Evolutionary conservation across 352 stramenopile species (phyloP), one percentile per base, ranked within the genome.

Genomic region (Achlya hypogyna): DNA sequence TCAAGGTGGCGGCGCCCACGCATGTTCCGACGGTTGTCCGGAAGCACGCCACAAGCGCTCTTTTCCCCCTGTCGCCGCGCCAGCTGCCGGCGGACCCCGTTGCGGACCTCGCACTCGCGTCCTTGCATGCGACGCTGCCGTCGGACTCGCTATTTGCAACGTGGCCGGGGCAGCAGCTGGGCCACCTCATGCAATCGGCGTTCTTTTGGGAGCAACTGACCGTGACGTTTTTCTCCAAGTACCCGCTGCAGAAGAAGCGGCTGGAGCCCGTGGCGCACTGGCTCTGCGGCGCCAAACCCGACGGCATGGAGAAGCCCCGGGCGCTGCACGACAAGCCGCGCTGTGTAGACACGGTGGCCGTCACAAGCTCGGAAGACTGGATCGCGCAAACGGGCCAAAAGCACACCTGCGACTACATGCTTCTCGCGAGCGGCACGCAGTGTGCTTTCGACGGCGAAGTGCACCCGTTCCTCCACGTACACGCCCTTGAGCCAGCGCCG

Each of bases 361-460:
- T 70, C 25, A 38, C 74, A 6, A 67, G 80, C 10, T 68, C 74
- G 9, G 49, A 53, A 0, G 71, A 76, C 25, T 54, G 70, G 12
- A 71, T 95, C 0, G 56, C 70, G 20, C 51, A 89, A 16, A 77
- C 77, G 23, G 83, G 79, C 27, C 71, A 82, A 28, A 42, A 82
- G 16, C 86, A 95, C 59, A 84, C 82, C 23, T 93, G 84, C 47
- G 86, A 95, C 62, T 86, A 84, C 31, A 75, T 93, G 63, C 91
- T 95, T 78, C 76, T 83, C 69, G 67, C 74, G 18, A 92, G 85
- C 34, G 73, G 84, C 27, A 20, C 49, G 49, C 49, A 56, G 31
- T 56, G 78, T 74, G 40, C 80, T 77, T 4, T 93, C 84, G 51
- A 53, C 84, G 5, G 79, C 79, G 22, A 83, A 90, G 53, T 53